Evolutionary conservation across 768 basidiomycete genomes (phyloP), one percentile per base, ranked within the genome.

Genomic region (Peribolospora kevripleyi): DNA sequence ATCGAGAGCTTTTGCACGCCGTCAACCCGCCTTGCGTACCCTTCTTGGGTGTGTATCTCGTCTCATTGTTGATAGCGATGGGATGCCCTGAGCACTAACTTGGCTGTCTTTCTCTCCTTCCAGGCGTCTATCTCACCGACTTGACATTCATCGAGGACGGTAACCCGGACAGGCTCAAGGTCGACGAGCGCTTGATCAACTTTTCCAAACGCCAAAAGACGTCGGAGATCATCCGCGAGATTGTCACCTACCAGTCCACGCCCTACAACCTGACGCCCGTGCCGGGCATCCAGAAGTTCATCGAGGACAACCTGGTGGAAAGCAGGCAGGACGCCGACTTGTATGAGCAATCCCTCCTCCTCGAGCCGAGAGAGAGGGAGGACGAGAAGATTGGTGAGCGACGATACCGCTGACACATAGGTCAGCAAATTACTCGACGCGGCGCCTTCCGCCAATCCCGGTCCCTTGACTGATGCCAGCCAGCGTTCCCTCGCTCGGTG

Each of bases 141-240:
- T 72, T 97, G 58, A 90, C 88, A n/a, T 95, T 97, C 68, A 91
- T 93, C 65, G 86, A 93, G 68, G 93, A 95, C 61, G 93, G 91
- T 7, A 87, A 85, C 64, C 81, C 82, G 52, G 85, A 97, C 70
- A 77, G 74, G 61, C 71, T 93, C 10, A 53, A 59, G 7, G 64
- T 65, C 37, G 63, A 65, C 46, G 81, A 78, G 6, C 75, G 76
- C 46, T 61, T 63, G 42, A 80, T 97, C 69, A 95, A 97, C 70
- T 97, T 97, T 71, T 78, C 80, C 64, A 98, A 98, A 68, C 82
- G 91, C 13, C 81, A 85, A 62, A 84, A 84, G 68, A 80, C 87
- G 0, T 86, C 88, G n/a, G 90, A 93, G 65, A 84, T 97, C 61
- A 86, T 98, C 62, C 79, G 80, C 59, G 88, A 95, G 66, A 95